Evolutionary conservation across 176 grass and related monocot species (phyloP), one percentile per base, ranked within the genome.

Genomic region (Tillandsia fasciculata): DNA sequence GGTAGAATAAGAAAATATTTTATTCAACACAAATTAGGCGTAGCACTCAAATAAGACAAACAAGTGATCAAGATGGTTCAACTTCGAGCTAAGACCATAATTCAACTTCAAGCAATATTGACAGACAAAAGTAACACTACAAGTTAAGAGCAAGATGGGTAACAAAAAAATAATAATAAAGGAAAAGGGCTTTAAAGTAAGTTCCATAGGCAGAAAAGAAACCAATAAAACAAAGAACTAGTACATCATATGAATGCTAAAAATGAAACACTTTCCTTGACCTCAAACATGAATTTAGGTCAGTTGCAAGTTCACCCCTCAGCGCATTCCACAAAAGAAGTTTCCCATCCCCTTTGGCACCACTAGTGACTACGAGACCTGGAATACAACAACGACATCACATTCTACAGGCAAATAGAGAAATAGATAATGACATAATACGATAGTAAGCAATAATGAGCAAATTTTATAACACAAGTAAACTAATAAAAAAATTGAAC

Each of bases 271-370:
- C 61, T 70, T 28, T 13, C 1, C 12, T 58, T 79, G 89, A 96
- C 93, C 93, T 96, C 71, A 90, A 82, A 65, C 83, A 90, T 1
- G 81, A 89, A 85, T 96, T 96, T 63, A 96, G 69, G 81, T 96
- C 93, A 83, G 81, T 78, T 72, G 84, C 79, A 73, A 96, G 89
- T 87, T 96, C 93, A 65, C 93, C 93, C 81, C 93, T 92, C 82
- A 96, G 81, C 70, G 88, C 93, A 89, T 96, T 92, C 93, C 93
- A 96, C 22, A 92, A 65, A 56, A 96, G 79, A 90, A 96, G 93
- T 28, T 96, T 96, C 12, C 89, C 89, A 64, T 96, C 93, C 59
- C 93, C 89, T 85, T 92, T 96, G 61, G 81, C 83, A 63, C 93
- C 89, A 73, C 89, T 96, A 33, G 89, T 96, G 52, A 89, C 93